Percentiles rank a stretch among this genome's conserved stretches.
Conservation (phyloP, 768 basidiomycete genomes). For the Mycena polygramma region DNA sequence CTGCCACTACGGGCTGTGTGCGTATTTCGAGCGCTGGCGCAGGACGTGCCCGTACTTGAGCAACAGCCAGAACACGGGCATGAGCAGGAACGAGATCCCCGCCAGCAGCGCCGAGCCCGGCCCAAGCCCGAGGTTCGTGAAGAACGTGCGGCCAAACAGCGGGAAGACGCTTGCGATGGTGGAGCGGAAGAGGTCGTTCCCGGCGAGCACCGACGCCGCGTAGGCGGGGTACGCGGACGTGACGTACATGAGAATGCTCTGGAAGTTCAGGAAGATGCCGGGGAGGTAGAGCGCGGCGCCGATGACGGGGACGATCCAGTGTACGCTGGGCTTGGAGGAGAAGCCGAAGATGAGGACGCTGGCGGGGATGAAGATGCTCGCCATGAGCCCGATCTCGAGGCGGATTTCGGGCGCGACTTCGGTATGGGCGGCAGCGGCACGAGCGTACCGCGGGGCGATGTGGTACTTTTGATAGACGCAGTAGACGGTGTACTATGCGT, state of each 20-base stretch:
- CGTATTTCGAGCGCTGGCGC: slow-evolving; percentile 5
- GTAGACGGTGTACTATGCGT: slow-evolving; percentile 1
- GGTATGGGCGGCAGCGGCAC: slow-evolving; percentile 4
- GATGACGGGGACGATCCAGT: slow-evolving; percentile 22
- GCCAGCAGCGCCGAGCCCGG: slow-evolving; percentile 42
- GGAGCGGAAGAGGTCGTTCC: slow-evolving; percentile 43
- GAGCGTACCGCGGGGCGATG: too few relatives aligned
- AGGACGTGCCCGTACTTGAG: slow-evolving; percentile 30
- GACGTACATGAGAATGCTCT: slow-evolving; percentile 44
- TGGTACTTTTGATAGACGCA: slow-evolving; percentile 38
- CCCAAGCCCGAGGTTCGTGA: slow-evolving; percentile 41
- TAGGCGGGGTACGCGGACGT: slow-evolving; percentile 47
- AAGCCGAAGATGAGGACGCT: slow-evolving; percentile 16
- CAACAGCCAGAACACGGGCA: slow-evolving; percentile 40
- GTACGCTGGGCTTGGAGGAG: slow-evolving; percentile 5
- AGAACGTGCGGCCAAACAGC: slow-evolving; percentile 40
- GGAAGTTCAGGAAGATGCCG: slow-evolving; percentile 48
- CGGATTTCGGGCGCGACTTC: slow-evolving; percentile 44
- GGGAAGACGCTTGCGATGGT: slow-evolving; percentile 40
- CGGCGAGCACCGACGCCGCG: slow-evolving; percentile 43
- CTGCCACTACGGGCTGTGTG: slow-evolving; percentile 1
- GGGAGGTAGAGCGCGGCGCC: slow-evolving; percentile 42
- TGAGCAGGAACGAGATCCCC: slow-evolving; percentile 40
- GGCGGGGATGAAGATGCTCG: slow-evolving; percentile 13
- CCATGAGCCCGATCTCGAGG: slow-evolving; percentile 44